These are phyloP conservation scores for Camellia japonica DNA, from an alignment of 148 eudicot species.

Conservation along the genomic window DNA sequence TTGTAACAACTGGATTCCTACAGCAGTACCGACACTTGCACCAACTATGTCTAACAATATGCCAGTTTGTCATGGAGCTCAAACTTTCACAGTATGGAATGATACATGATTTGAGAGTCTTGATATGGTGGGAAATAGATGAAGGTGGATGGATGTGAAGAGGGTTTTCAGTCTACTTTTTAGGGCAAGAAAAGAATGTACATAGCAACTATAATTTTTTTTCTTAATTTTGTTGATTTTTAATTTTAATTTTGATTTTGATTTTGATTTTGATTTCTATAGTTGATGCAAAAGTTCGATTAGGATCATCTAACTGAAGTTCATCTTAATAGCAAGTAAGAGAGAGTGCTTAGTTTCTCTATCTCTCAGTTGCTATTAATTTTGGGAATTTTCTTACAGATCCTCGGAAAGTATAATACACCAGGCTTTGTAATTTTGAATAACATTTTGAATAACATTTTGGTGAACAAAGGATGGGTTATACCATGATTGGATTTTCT, in stretches of 20 bases:
- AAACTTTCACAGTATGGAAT: conserved; percentile 69
- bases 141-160: neutral
- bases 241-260: neutral
- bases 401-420: conserved; percentile 51
- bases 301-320: conserved; percentile 46
- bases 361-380: conserved; percentile 54
- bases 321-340: conserved; percentile 43
- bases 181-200: too few relatives aligned
- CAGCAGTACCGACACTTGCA: conserved; percentile 53
- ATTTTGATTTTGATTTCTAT: neutral
- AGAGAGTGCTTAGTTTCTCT: neutral
- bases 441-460: conserved; percentile 22
- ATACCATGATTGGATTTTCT: neutral
- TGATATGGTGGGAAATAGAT: neutral
- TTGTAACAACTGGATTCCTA: conserved; percentile 66
- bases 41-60: conserved; percentile 25
- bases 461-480: conserved; percentile 33
- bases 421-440: conserved; percentile 58
- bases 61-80: conserved; percentile 39
- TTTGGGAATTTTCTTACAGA: conserved; percentile 55
- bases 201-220: neutral
- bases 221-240: conserved; percentile 16
- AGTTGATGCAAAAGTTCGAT: conserved; percentile 6
- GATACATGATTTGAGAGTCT: conserved; percentile 30
- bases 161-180: conserved; percentile 8